phyloP scores from a whole-genome alignment of 2,329 filamentous ascomycete species.

The Helminthosporium solani region DNA sequence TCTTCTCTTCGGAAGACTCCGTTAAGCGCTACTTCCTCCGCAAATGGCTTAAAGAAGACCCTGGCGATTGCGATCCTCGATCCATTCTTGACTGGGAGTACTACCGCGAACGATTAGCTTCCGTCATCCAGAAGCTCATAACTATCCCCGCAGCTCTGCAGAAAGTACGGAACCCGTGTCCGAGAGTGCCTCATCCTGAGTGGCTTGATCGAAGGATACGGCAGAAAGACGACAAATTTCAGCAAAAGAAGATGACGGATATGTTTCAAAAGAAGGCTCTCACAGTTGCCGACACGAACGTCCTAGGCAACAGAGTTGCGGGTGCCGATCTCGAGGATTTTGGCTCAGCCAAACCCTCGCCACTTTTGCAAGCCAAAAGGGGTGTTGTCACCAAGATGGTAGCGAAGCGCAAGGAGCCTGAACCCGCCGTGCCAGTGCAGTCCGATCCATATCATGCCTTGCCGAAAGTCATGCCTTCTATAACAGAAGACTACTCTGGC shows the following conservation, averaged over 20 bases:
- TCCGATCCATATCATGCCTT: conserved; percentile 79
- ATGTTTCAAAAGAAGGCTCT: conserved; percentile 75
- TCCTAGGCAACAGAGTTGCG: conserved; percentile 57
- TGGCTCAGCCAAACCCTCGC: conserved; percentile 60
- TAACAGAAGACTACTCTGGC: conserved; percentile 80
- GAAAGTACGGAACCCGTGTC: conserved; percentile 91
- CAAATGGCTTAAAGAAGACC: conserved; percentile 95
- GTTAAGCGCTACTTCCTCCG: conserved; percentile 87
- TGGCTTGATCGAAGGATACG: conserved; percentile 95
- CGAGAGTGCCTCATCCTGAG: conserved; percentile 88
- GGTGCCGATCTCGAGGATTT: conserved; percentile 75
- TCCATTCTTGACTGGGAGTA: conserved; percentile 95
- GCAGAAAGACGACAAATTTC: conserved; percentile 93
- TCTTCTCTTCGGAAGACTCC: conserved; percentile 89
- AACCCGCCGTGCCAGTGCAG: conserved; percentile 54
- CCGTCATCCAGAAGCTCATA: conserved; percentile 97
- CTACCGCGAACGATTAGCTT: conserved; percentile 91
- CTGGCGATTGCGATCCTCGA: conserved; percentile 84
- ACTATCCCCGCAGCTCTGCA: conserved; percentile 97
- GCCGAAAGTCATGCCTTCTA: conserved; percentile 79
- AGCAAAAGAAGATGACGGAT: conserved; percentile 98
- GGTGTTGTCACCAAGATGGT: conserved; percentile 48
- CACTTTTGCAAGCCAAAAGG: conserved; percentile 43
- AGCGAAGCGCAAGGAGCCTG: conserved; percentile 52
- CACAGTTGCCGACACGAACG: conserved; percentile 68